Evolutionary conservation across 176 grass and related monocot species (phyloP), one percentile per base, ranked within the genome.

Genomic region (Cenchrus purpureus): DNA sequence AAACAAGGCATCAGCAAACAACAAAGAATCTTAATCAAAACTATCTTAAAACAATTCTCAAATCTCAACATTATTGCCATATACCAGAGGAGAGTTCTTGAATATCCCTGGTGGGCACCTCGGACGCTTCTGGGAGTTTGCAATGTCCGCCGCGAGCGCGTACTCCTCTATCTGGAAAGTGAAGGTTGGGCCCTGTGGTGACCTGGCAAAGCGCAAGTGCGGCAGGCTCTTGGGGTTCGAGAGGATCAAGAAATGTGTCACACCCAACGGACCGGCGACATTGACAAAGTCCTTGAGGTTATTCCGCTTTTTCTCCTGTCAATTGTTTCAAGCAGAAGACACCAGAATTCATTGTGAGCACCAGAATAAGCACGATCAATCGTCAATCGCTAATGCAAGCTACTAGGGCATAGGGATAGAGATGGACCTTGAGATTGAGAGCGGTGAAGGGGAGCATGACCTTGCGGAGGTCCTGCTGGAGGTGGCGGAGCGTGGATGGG

Each of bases 381-480:
- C 14, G 6, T 16, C 9, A 0, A 72, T 59, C 54, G 72, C 28
- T 11, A 13, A 14, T 77, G 19, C 4, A 29, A 58, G 1, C 17
- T n/a, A 45, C n/a, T 10, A 64, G 16, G 55, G 31, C 11, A 2
- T 64, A 1, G 46, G 31, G 45, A 64, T 25, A 65, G 32, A 32
- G 14, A 61, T 3, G 8, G 0, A 90, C 88, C 88, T 90, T 90
- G 57, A 90, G 88, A 16, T 86, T 86, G 20, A 90, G 84, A 20
- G 88, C 94, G 42, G 91, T 90, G 79, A 82, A 90, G 49, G 87
- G 88, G 79, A 90, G 88, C 88, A 90, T 90, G 79, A 90, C 56
- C 84, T 86, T 90, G 44, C 84, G 93, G 59, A 98, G 89, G 72
- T 98, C 96, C 67, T 90, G 80, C 77, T 95, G 89, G 25, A 98